Evolutionary conservation across 1,139 yeast genomes (phyloP), one percentile per base, ranked within the genome.

Genomic region (Kodamaea arcana): DNA sequence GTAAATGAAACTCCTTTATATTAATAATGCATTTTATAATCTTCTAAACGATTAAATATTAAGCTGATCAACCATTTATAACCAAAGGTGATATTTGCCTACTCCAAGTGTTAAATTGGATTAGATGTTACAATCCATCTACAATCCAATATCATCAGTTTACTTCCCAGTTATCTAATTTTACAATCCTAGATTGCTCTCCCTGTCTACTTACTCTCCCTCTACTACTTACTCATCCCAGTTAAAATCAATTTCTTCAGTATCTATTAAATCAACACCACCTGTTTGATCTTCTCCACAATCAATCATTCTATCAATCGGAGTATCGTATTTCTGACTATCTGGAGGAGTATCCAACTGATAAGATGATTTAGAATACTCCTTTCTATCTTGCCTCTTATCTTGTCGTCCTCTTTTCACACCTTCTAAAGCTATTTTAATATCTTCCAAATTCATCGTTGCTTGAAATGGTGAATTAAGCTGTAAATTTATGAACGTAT

Each of bases 231-330:
- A n/a, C n/a, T n/a, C n/a, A n/a, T 18, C 6, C 22, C 22, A 18
- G 9, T 18, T 9, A 18, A 18, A 7, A 21, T 32, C 34, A n/a
- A 32, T 32, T 18, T 15, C 26, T 4, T 14, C 11, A 16, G 34
- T 32, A 10, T 26, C 18, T 24, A 32, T 32, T 22, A 21, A 15
- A 26, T 32, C 34, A n/a, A 32, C 27, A 23, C 24, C 22, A 7
- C 22, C 9, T 7, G 9, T 18, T 18, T 18, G 22, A 18, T 18
- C 22, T 7, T 18, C 22, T 6, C 14, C 28, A 5, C 28, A 6
- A 12, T 13, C 28, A 13, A 24, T 24, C 11, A 11, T 10, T 11
- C 28, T 12, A 15, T 14, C 17, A 6, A 8, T 25, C 9, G 28
- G 28, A n/a, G 28, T 25, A 15, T 25, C 11, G 12, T 28, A 28